A percentile compares a stretch with the other conserved stretches of the same genome.
phyloP scores from a whole-genome alignment of 768 basidiomycete genomes.

The Suillus lakei region DNA sequence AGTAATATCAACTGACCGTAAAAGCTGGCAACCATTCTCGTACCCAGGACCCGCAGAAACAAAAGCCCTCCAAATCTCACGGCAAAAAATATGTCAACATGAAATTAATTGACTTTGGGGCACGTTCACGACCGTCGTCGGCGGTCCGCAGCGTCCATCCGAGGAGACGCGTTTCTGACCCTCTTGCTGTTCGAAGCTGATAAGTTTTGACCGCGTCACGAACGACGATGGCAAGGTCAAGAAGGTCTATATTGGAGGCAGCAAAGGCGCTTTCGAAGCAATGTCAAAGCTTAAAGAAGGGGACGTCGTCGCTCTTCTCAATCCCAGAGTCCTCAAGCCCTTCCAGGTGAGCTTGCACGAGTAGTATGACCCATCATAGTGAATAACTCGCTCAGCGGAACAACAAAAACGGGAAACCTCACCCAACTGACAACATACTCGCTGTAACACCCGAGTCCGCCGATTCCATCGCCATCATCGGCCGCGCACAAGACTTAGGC shows the following conservation, averaged over 20 bases:
- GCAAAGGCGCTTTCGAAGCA: conserved; percentile 89
- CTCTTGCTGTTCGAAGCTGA: conserved; percentile 92
- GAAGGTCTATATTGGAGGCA: conserved; percentile 86
- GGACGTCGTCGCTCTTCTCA: conserved; percentile 87
- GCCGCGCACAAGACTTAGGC: conserved; percentile 85
- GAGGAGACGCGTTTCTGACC: conserved; percentile 85
- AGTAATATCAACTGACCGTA: background rate
- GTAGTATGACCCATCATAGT: background rate
- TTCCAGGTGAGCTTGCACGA: conserved; percentile 61
- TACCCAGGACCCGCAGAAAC: conserved; percentile 27
- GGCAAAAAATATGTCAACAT: conserved; percentile 88
- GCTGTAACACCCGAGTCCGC: conserved; percentile 87
- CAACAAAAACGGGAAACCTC: conserved; percentile 58
- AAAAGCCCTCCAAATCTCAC: conserved; percentile 43
- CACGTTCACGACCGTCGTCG: conserved; percentile 57
- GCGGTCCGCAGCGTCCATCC: conserved; percentile 57
- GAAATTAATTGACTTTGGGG: conserved; percentile 83
- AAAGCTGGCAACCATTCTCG: conserved; percentile 18
- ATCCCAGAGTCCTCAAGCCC: conserved; percentile 86
- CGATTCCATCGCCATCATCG: conserved; percentile 81
- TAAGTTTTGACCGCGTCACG: conserved; percentile 57
- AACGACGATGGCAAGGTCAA: conserved; percentile 54
- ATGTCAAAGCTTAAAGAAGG: conserved; percentile 88
- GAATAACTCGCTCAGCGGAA: conserved; percentile 30
- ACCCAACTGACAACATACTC: conserved; percentile 81